Conservation (phyloP, 176 grass and related monocot genomes). For the Hsuehochloa calcarea region DNA sequence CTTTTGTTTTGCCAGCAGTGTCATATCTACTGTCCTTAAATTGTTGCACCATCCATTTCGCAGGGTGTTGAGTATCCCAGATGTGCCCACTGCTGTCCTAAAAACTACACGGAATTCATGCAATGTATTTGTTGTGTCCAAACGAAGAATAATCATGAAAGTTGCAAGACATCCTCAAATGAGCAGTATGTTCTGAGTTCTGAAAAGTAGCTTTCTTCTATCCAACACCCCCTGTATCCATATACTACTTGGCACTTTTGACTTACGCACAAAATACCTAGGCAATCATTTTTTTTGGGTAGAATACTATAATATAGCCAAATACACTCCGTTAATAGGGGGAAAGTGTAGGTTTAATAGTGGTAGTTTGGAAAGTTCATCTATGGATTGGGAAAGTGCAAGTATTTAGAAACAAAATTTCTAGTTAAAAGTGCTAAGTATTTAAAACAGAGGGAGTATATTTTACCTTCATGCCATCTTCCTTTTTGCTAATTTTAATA, state of each 20-base stretch:
- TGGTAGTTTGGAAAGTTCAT: not conserved
- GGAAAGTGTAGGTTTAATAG: not conserved
- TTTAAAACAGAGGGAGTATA: not conserved
- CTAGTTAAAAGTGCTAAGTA: not conserved
- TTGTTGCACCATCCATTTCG: constrained; percentile 4
- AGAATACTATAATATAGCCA: not conserved
- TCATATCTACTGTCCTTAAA: not conserved
- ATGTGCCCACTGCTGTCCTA: constrained; percentile 57
- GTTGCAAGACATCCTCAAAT: constrained; percentile 36
- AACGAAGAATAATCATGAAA: constrained; percentile 62
- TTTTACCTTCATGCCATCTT: not conserved
- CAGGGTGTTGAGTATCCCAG: constrained; percentile 52
- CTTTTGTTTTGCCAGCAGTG: not conserved
- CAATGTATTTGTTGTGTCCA: constrained; percentile 82
- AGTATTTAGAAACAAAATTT: not conserved
- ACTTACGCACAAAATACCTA: not conserved
- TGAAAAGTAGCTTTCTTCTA: constrained; percentile 16
- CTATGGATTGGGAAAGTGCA: not conserved
- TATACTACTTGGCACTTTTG: not conserved
- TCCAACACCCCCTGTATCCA: not conserved
- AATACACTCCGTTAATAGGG: not conserved
- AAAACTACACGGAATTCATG: constrained; percentile 48
- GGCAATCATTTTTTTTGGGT: not conserved
- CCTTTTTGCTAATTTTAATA: not conserved
- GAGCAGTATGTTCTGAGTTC: constrained; percentile 31